Conservation (phyloP, 331 rosid species). For the Rhamnella rubrinervis region DNA sequence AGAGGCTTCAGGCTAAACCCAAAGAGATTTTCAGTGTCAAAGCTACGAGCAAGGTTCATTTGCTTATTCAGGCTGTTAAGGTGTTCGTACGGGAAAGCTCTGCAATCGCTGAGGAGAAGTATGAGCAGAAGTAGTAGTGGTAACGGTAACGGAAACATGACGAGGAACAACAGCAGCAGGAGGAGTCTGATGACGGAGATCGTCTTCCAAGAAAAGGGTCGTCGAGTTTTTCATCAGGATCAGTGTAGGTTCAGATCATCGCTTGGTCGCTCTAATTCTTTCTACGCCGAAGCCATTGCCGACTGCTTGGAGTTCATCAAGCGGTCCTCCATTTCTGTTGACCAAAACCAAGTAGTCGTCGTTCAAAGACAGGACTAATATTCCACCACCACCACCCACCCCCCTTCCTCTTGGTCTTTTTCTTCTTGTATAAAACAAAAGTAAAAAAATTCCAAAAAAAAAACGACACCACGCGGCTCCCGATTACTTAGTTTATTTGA, state of each 20-base stretch:
- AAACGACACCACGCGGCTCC: too few species aligned
- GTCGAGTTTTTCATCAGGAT: conserved; percentile 7
- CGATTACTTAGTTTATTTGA: too few species aligned
- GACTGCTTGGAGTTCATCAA: conserved; percentile 93
- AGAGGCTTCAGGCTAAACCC: conserved; percentile 56
- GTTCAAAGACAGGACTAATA: too few species aligned
- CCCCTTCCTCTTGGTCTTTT: too few species aligned
- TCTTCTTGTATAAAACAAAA: too few species aligned
- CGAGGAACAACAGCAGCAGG: conserved; percentile 38
- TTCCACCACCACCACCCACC: too few species aligned
- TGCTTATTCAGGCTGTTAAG: conserved; percentile 44
- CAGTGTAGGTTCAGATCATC: conserved; percentile 42
- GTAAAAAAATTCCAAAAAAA: too few species aligned
- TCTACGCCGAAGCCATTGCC: conserved; percentile 92
- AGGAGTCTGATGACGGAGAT: conserved; percentile 27
- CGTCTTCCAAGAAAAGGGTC: conserved; percentile 17
- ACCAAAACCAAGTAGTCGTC: too few species aligned
- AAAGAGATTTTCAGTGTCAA: conserved; percentile 43
- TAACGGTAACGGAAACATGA: conserved; percentile 1
- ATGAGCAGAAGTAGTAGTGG: conserved; percentile 33
- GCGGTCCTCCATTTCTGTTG: conserved; percentile 54
- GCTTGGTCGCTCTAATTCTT: conserved; percentile 65
- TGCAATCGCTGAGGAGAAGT: conserved; percentile 33
- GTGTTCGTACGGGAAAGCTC: conserved; percentile 36
- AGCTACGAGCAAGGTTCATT: conserved; percentile 48